Evolutionary conservation across 2,329 filamentous ascomycete genomes (phyloP), one percentile per base, ranked within the genome.

Genomic region (Hypoxylon sp.): DNA sequence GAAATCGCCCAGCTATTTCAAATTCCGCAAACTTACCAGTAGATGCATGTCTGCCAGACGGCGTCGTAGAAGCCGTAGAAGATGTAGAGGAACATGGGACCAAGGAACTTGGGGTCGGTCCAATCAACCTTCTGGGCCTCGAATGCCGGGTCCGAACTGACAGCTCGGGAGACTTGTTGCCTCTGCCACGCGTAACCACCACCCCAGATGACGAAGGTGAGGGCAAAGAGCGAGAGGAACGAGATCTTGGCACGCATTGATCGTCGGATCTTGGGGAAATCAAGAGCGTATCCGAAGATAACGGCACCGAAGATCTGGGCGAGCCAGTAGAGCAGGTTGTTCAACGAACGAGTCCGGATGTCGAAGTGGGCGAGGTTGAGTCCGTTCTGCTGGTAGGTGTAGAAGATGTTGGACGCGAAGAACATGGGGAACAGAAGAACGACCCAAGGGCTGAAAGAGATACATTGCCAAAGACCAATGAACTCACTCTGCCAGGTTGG

Each of bases 11-110:
- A 87, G 88, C 3, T 14, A 33, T 22, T 51, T 22, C 2, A 13
- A 8, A 91, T 80, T 20, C 88, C 82, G 40, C 84, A 86, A 84
- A 92, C 94, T 77, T 89, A 94, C 95, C 95, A 98, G 85, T 98
- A 98, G 55, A 95, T 90, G 76, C 86, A 90, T 0, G 94, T 95
- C 84, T 98, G 95, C 91, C 94, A 98, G 61, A 90, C 88, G 48
- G 95, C 93, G 79, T 98, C 95, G 72, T 77, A 78, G 44, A 79
- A 76, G 40, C 77, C 78, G 68, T 79, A 77, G 68, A 79, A 79
- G 49, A 79, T 91, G 83, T 92, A 94, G 61, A 94, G 82, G 79
- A 94, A 91, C 85, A 94, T 91, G 1, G 90, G 90, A 0, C 90
- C 91, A 60, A 89, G 81, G 75, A 90, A 94, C 56, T 85, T 85